Evolutionary conservation across 345 rosid species (phyloP).

Genomic region (Salix exigua): DNA sequence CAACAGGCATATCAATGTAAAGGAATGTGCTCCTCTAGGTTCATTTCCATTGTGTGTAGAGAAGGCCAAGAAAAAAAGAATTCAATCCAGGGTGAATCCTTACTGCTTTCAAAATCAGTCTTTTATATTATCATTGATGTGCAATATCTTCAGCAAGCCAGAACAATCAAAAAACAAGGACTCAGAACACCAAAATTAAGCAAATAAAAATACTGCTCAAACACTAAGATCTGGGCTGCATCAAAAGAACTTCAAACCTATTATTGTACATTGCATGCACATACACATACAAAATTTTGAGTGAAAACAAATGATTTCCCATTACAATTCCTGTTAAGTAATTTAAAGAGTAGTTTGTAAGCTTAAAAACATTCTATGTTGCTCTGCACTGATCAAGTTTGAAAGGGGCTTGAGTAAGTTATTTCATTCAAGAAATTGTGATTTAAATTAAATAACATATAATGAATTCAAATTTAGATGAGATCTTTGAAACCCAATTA

Average conservation of each 20-base stretch:
- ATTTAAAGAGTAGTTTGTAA: background rate
- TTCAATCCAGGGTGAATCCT: background rate
- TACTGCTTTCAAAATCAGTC: background rate
- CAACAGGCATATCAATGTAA: background rate
- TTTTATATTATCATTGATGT: background rate
- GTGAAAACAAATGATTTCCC: background rate
- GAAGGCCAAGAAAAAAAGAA: background rate
- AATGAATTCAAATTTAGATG: too few species aligned
- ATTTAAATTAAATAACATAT: background rate
- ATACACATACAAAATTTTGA: background rate
- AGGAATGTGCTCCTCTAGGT: background rate
- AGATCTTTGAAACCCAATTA: background rate
- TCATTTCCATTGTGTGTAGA: background rate
- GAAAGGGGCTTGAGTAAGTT: background rate
- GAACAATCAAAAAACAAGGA: background rate
- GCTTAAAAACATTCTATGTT: background rate
- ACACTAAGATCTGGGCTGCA: background rate
- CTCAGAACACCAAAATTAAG: background rate
- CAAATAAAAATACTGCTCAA: background rate
- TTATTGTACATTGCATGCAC: background rate
- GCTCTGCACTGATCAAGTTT: background rate
- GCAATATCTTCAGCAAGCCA: background rate
- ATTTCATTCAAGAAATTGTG: background rate
- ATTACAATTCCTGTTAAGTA: background rate
- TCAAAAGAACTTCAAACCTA: background rate